These are phyloP conservation scores for Dacryopinax spathularia DNA, from an alignment of 768 basidiomycete species.

Conservation along the genomic window DNA sequence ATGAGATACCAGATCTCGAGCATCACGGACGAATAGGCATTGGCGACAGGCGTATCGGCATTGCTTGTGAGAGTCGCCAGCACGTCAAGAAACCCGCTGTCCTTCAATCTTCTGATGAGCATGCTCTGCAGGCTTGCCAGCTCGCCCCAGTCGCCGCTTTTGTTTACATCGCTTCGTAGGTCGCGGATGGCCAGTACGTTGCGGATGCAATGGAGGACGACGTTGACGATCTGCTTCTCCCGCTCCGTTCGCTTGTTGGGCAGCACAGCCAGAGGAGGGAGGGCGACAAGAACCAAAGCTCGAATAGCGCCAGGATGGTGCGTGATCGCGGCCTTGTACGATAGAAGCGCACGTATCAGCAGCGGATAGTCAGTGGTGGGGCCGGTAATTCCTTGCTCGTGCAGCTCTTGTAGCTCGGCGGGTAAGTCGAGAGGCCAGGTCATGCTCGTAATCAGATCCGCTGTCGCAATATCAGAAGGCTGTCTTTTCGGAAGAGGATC, in stretches of 20 bases:
- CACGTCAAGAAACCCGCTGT: slow-evolving; percentile 59
- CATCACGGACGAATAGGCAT: slow-evolving; percentile 73
- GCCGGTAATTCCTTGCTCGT: slow-evolving; percentile 53
- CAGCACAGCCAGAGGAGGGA: slow-evolving; percentile 64
- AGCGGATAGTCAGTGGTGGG: slow-evolving; percentile 80
- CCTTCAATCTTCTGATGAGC: slow-evolving; percentile 53
- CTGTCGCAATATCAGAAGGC: slow-evolving; percentile 13
- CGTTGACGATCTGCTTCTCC: slow-evolving; percentile 75
- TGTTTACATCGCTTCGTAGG: slow-evolving; percentile 51
- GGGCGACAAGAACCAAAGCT: slow-evolving; percentile 55
- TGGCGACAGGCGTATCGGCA: slow-evolving; percentile 62
- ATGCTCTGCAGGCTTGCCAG: slow-evolving; percentile 43
- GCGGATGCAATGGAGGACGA: slow-evolving; percentile 76
- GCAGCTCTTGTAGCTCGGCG: slow-evolving; percentile 84
- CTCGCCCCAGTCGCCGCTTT: slow-evolving; percentile 67
- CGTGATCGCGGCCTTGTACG: slow-evolving; percentile 76
- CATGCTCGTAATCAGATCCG: slow-evolving; percentile 89
- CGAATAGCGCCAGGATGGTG: slow-evolving; percentile 47
- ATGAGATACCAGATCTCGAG: slow-evolving; percentile 89
- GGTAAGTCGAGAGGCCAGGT: slow-evolving; percentile 98
- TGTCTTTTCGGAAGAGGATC: background rate
- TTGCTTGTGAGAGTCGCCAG: slow-evolving; percentile 78
- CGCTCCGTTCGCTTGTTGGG: slow-evolving; percentile 55
- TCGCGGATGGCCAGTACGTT: slow-evolving; percentile 94
- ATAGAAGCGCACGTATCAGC: slow-evolving; percentile 60